Percentiles rank a stretch among this genome's conserved stretches.
phyloP scores from a whole-genome alignment of 768 basidiomycete species.

The Crassisporium funariophilum region DNA sequence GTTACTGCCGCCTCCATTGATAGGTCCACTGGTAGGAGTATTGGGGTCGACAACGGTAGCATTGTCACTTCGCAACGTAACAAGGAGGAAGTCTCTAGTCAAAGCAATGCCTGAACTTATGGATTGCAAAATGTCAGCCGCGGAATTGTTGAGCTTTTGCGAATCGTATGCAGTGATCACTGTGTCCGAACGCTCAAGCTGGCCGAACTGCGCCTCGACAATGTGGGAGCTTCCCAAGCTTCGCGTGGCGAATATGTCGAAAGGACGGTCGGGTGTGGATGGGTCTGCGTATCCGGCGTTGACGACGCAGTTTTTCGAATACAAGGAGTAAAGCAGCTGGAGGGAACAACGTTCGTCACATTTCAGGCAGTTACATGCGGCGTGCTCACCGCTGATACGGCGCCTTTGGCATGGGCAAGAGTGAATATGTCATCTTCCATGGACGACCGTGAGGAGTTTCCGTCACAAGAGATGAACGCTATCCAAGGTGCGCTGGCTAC shows the following conservation, averaged over 20 bases:
- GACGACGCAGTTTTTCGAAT: conserved; percentile 1
- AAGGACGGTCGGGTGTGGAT: too few species aligned
- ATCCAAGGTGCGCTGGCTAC: conserved; percentile 7
- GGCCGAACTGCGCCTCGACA: conserved; percentile 1
- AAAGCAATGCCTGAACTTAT: background rate
- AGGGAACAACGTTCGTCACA: background rate
- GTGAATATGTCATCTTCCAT: conserved; percentile 2
- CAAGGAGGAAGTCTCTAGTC: conserved; percentile 3
- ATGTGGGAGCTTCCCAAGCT: background rate
- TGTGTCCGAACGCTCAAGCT: background rate
- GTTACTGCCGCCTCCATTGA: too few species aligned
- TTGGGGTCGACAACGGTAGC: background rate
- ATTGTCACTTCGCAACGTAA: background rate
- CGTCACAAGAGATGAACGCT: conserved; percentile 8
- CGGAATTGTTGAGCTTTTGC: background rate
- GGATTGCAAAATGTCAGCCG: background rate
- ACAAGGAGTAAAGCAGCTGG: conserved; percentile 1
- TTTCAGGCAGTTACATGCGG: too few species aligned
- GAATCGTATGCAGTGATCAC: conserved; percentile 1
- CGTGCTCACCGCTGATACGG: conserved; percentile 8
- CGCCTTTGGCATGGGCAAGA: conserved; percentile 7
- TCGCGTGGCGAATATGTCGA: background rate
- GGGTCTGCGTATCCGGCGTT: background rate
- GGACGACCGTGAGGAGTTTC: conserved; percentile 2
- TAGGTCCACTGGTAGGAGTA: background rate